Evolutionary conservation across 2,329 filamentous ascomycete genomes (phyloP), one percentile per base, ranked within the genome.

Genomic region (Xylariomycetidae sp.): DNA sequence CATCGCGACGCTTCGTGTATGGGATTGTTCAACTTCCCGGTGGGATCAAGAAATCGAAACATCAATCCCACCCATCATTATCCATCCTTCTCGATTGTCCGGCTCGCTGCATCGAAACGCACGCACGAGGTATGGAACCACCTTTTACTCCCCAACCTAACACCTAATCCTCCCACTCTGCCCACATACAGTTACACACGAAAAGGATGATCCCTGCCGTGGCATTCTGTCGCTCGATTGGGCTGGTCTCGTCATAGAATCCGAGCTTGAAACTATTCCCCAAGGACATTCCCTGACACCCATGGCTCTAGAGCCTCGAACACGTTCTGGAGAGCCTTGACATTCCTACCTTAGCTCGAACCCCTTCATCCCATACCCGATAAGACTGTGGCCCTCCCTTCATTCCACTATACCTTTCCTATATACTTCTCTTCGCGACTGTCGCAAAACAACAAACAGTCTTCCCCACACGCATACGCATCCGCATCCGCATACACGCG

Each of bases 391-490:
- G n/a, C n/a, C n/a, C 49, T 56, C 53, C 51, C 51, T 56, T 53
- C 51, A 56, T 56, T 56, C 53, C 51, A 55, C 43, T 37, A 41
- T 46, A 37, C 37, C 42, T 34, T 41, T 13, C n/a, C n/a, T n/a
- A n/a, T n/a, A n/a, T n/a, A n/a, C n/a, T n/a, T n/a, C n/a, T 37
- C 27, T 31, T 46, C 38, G 37, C 41, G 41, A 41, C 41, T 38
- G 15, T 38, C 32, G 35, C 42, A 38, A 46, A 40, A 42, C 38
- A 54, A 50, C 42, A 51, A 48, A 46, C 39, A 39, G 40, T 33
- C 33, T 31, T 31, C 13, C n/a, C n/a, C n/a, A n/a, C n/a, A n/a
- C n/a, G n/a, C n/a, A n/a, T n/a, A n/a, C n/a, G n/a, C n/a, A n/a
- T n/a, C n/a, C n/a, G n/a, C n/a, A n/a, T n/a, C n/a, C n/a, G n/a